These are phyloP conservation scores for Jatropha curcas DNA, from an alignment of 345 rosid genomes.

Conservation along the genomic window DNA sequence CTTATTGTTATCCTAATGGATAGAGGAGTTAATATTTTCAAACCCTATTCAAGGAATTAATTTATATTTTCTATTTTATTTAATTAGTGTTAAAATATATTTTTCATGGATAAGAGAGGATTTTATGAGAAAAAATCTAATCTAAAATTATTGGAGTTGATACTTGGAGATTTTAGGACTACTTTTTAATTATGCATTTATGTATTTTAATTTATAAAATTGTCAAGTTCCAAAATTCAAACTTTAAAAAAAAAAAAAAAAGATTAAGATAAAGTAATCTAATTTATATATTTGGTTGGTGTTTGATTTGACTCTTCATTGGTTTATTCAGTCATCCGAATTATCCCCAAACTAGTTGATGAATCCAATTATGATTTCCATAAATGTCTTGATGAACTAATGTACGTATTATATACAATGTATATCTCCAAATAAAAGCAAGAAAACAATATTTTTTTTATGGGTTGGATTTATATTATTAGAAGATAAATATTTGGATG, in stretches of 20 bases:
- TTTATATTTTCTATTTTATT: no score
- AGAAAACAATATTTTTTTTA: background rate
- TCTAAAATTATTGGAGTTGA: background rate
- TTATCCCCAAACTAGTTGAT: background rate
- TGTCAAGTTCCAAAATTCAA: no score
- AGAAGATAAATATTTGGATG: background rate
- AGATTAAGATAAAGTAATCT: no score
- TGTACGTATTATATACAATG: background rate
- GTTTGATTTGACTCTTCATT: background rate
- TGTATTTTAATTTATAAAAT: background rate
- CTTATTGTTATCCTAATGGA: no score
- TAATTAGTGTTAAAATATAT: no score
- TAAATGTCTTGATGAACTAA: constrained; percentile 11
- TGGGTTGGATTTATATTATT: background rate
- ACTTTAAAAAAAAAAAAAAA: no score
- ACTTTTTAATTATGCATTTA: background rate
- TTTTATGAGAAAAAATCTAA: no score
- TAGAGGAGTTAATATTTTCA: no score
- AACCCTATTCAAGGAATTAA: no score
- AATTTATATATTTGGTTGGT: background rate
- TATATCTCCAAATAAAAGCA: background rate
- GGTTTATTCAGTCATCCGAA: constrained; percentile 7
- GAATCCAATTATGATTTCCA: background rate
- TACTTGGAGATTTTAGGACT: no score
- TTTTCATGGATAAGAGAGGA: no score